Percentiles rank a stretch among this genome's conserved stretches.
phyloP scores from a whole-genome alignment of 371 early-diverging fungal species.

The Basidiobolus meristosporus region DNA sequence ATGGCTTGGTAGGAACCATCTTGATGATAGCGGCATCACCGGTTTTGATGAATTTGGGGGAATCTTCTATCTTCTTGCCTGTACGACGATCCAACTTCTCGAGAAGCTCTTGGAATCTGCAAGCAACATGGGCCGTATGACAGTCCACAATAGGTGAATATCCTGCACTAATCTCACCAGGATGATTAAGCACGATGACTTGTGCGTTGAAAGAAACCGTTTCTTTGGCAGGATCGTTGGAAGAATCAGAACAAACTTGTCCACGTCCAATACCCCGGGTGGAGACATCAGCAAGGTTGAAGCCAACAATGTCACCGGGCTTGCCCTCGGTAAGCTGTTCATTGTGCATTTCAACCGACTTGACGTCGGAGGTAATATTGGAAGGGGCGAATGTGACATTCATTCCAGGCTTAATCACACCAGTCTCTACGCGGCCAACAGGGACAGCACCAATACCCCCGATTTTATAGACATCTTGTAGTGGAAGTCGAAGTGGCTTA shows the following conservation, averaged over 20 bases:
- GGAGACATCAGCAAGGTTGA: conserved; percentile 95
- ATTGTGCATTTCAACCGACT: conserved; percentile 98
- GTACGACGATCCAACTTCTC: conserved; percentile 95
- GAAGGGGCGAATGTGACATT: conserved; percentile 81
- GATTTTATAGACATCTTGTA: conserved; percentile 95
- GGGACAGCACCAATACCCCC: conserved; percentile 93
- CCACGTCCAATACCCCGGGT: conserved; percentile 95
- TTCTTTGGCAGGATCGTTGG: conserved; percentile 93
- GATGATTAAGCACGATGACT: conserved; percentile 92
- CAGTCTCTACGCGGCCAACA: conserved; percentile 95
- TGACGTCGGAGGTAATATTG: conserved; percentile 82
- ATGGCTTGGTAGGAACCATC: conserved; percentile 87
- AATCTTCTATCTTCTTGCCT: conserved; percentile 75
- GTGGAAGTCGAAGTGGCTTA: conserved; percentile 93
- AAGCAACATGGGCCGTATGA: conserved; percentile 95
- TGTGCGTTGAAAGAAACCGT: conserved; percentile 83
- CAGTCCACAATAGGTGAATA: conserved; percentile 91
- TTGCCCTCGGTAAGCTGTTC: conserved; percentile 78
- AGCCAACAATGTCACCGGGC: conserved; percentile 96
- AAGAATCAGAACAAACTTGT: conserved; percentile 89
- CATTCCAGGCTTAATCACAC: conserved; percentile 87
- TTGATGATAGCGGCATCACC: conserved; percentile 91
- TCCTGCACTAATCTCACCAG: conserved; percentile 77
- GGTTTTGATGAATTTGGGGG: conserved; percentile 84
- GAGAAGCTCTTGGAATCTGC: conserved; percentile 77